These are phyloP conservation scores for Kwoniella newhampshirensis DNA, from an alignment of 768 basidiomycete species.

Conservation along the genomic window DNA sequence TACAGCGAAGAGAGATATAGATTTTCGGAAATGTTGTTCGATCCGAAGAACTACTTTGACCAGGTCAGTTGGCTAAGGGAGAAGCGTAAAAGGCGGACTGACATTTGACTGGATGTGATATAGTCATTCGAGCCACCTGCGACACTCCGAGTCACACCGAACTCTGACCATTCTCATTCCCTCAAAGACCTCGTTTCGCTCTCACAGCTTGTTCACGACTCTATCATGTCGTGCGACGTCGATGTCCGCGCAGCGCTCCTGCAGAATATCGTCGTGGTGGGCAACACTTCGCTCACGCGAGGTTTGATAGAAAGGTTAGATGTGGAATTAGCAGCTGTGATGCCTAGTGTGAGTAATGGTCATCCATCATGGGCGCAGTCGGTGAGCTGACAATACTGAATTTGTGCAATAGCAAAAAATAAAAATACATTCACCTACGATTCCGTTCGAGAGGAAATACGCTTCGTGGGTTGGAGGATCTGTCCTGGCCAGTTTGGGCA, in stretches of 20 bases:
- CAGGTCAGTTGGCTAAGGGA: conserved; percentile 31
- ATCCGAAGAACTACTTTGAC: conserved; percentile 58
- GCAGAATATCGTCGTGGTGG: conserved; percentile 92
- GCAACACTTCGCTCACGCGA: conserved; percentile 81
- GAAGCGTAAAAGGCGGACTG: not conserved
- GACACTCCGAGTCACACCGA: conserved; percentile 38
- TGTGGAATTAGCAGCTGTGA: conserved; percentile 69
- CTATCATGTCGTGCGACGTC: conserved; percentile 80
- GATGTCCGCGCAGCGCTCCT: conserved; percentile 87
- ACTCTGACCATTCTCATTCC: conserved; percentile 53
- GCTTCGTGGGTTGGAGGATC: conserved; percentile 95
- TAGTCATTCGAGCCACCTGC: conserved; percentile 49
- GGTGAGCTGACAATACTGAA: not conserved
- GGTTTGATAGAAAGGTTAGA: conserved; percentile 82
- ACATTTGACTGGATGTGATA: not conserved
- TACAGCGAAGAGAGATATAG: conserved; percentile 78
- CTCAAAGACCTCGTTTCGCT: conserved; percentile 56
- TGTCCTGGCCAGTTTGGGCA: conserved; percentile 89
- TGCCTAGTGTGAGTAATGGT: conserved; percentile 80
- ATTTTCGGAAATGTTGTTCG: conserved; percentile 87
- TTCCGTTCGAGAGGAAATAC: conserved; percentile 82
- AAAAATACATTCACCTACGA: conserved; percentile 89
- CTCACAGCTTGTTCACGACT: conserved; percentile 70
- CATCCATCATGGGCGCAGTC: not conserved
- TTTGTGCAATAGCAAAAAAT: conserved; percentile 59